Conservation (phyloP, 768 basidiomycete species). For the Dioszegia crocea region DNA sequence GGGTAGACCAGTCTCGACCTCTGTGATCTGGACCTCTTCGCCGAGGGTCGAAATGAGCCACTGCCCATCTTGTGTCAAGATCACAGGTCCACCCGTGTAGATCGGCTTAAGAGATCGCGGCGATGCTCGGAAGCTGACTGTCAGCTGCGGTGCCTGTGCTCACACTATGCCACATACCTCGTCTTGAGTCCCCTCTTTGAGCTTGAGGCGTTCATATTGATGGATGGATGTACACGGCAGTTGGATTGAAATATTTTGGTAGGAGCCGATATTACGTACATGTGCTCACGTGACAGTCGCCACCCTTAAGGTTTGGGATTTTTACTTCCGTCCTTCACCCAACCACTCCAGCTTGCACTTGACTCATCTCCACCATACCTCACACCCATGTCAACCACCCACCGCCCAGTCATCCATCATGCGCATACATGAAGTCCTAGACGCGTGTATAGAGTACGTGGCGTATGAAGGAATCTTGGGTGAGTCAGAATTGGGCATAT, state of each 20-base stretch:
- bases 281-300: slow-evolving; percentile 3
- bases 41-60: slow-evolving; percentile 80
- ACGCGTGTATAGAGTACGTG: slow-evolving; percentile 38
- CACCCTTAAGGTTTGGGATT: too few species aligned
- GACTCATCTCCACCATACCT: not conserved
- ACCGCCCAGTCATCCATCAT: slow-evolving; percentile 9
- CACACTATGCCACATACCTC: slow-evolving; percentile 20
- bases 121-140: slow-evolving; percentile 44
- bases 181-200: slow-evolving; percentile 33
- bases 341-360: not conserved
- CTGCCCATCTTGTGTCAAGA: slow-evolving; percentile 70
- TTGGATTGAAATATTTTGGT: not conserved
- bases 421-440: slow-evolving; percentile 41
- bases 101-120: slow-evolving; percentile 57
- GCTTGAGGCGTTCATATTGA: slow-evolving; percentile 27
- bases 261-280: not conserved
- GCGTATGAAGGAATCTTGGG: slow-evolving; percentile 37
- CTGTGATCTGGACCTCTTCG: slow-evolving; percentile 78
- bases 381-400: not conserved
- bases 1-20: slow-evolving; percentile 66
- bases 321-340: not conserved
- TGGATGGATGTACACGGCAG: not conserved
- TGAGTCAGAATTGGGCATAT: slow-evolving; percentile 18
- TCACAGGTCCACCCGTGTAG: slow-evolving; percentile 83
- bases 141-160: not conserved